Percentiles rank a stretch among this genome's conserved stretches.
These are phyloP conservation scores for Baudoinia panamericana DNA, from an alignment of 495 filamentous ascomycete species.

Conservation along the genomic window DNA sequence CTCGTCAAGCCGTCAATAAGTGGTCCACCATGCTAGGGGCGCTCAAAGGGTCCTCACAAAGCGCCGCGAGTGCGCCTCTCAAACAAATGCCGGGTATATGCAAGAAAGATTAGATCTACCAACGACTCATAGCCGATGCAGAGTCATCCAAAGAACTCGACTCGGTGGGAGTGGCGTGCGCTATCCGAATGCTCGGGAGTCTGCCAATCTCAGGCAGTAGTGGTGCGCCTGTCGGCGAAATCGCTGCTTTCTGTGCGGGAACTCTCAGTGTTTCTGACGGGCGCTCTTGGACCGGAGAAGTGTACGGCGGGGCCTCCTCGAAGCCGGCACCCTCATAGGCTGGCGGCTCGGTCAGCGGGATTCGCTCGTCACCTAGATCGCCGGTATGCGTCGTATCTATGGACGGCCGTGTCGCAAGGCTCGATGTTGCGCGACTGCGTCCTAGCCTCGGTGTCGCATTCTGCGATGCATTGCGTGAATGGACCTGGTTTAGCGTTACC, in stretches of 20 bases:
- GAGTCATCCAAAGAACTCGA: too few relatives aligned
- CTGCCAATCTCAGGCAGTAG: conserved; percentile 14
- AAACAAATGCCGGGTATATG: too few relatives aligned
- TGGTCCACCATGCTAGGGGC: too few relatives aligned
- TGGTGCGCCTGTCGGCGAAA: conserved; percentile 11
- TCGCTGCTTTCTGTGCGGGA: not conserved
- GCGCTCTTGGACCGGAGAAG: conserved; percentile 15
- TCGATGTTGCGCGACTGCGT: conserved; percentile 12
- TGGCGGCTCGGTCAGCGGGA: conserved; percentile 13
- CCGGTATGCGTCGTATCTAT: conserved; percentile 8
- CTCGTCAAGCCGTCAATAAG: too few relatives aligned
- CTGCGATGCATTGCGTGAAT: conserved; percentile 10
- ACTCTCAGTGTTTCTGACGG: not conserved
- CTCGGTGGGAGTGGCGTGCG: conserved; percentile 16
- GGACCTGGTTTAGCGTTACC: conserved; percentile 14
- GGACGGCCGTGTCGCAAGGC: not conserved
- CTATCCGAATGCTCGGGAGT: conserved; percentile 19
- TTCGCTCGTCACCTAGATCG: conserved; percentile 7
- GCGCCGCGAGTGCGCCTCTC: too few relatives aligned
- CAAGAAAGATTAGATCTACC: too few relatives aligned
- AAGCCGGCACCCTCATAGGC: conserved; percentile 15
- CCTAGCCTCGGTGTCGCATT: conserved; percentile 1
- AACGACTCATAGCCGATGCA: too few relatives aligned
- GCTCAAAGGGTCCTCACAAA: too few relatives aligned
- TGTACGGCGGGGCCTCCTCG: conserved; percentile 24